Base-by-base conservation (phyloP, 169 alveolate genomes). In the Eimeria falciformis region DNA sequence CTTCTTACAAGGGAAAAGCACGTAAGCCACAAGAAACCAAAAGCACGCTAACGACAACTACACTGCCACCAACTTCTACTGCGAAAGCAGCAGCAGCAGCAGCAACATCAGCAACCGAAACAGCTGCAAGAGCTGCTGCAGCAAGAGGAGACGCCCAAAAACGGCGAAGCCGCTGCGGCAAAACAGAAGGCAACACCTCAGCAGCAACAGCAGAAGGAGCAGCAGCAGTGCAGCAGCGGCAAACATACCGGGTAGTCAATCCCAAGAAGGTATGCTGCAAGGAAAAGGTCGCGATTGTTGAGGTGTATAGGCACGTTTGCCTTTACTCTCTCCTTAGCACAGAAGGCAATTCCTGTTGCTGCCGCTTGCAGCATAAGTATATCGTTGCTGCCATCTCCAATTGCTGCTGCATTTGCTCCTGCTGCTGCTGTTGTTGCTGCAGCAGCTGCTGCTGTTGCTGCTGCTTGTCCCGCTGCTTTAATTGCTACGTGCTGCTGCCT, bases 371-470 rank as follows among this genome's bases (percentile, higher is more conserved):
- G 71, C 90, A 81, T 81, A 17, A 21, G 71, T 12, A 81, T 81
- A 46, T 81, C 90, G 53, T 81, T 81, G 71, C 78, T 58, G 75
- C 90, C 90, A 45, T 81, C 90, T 14, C 90, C 90, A 7, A 81
- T 53, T 27, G 90, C 84, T 45, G 62, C 62, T 62, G 73, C 73
- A 62, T 62, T 62, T 62, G 73, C 17, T 12, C 73, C 73, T 62
- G 73, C 73, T 1, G 73, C 73, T 14, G 11, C 46, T 21, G 78
- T 46, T 66, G 40, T 46, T 25, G 81, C 43, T 5, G 81, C 25
- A 9, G 81, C 81, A 18, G 18, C 62, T 50, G 62, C 1, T 50
- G 11, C 18, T 66, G 62, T n/a, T n/a, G n/a, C n/a, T n/a, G n/a
- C n/a, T n/a, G n/a, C 62, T 50, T 12, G 23, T 50, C 23, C 62